A percentile compares a stretch with the other conserved stretches of the same genome.
These are phyloP conservation scores for Mortierella sp. DNA, from an alignment of 371 early-diverging fungal species.

Conservation along the genomic window DNA sequence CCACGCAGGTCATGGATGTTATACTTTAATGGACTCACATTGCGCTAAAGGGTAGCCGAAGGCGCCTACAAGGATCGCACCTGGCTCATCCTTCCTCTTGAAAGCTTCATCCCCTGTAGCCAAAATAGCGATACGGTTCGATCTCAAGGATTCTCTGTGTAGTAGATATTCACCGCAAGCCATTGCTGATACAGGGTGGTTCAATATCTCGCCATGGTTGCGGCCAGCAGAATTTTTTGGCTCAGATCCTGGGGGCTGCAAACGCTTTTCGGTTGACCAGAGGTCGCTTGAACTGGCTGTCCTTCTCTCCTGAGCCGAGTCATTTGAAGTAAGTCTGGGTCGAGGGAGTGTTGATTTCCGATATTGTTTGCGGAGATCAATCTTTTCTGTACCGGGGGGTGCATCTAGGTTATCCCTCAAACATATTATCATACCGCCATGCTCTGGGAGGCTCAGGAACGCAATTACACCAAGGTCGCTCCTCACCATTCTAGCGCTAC, in stretches of 20 bases:
- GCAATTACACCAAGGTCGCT: slow-evolving; percentile 68
- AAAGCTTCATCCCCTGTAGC: slow-evolving; percentile 60
- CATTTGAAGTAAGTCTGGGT: slow-evolving; percentile 19
- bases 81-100: slow-evolving; percentile 32
- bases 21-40: slow-evolving; percentile 52
- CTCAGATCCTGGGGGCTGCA: slow-evolving; percentile 9
- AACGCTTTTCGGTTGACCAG: background rate
- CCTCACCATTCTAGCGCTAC: slow-evolving; percentile 10
- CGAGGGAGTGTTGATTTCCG: slow-evolving; percentile 33
- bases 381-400: slow-evolving; percentile 18
- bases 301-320: background rate
- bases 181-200: slow-evolving; percentile 36
- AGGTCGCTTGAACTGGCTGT: background rate
- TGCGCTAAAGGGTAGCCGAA: slow-evolving; percentile 74
- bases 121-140: slow-evolving; percentile 61
- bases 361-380: slow-evolving; percentile 38
- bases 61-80: slow-evolving; percentile 55
- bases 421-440: slow-evolving; percentile 78
- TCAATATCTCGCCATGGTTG: slow-evolving; percentile 59
- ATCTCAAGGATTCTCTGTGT: slow-evolving; percentile 37
- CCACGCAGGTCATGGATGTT: background rate
- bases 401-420: slow-evolving; percentile 58
- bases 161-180: slow-evolving; percentile 32
- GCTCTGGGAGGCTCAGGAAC: slow-evolving; percentile 77
- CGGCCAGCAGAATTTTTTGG: slow-evolving; percentile 48